Evolutionary conservation across 192 early-diverging fungal genomes (phyloP).

Genomic region (Obelidium mucronatum): DNA sequence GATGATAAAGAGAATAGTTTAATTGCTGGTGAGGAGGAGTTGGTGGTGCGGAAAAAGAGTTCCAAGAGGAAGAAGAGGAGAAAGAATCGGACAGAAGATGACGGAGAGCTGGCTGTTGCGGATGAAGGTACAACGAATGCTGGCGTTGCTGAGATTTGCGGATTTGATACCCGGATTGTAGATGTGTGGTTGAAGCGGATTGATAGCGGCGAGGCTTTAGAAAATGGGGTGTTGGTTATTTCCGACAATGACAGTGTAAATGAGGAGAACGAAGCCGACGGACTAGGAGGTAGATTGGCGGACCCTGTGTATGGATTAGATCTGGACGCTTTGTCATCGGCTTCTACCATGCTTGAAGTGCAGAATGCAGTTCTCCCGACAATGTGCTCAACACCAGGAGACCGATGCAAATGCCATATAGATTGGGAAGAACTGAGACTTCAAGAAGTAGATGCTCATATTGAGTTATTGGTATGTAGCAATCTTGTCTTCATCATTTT

Average conservation of each 20-base stretch:
- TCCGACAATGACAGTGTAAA: neutral
- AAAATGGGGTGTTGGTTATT: neutral
- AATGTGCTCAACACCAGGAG: constrained; percentile 7
- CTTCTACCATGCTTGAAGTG: constrained; percentile 5
- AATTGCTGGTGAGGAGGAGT: neutral
- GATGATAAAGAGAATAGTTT: constrained; percentile 30
- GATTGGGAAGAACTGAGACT: constrained; percentile 26
- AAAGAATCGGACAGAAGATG: constrained; percentile 9
- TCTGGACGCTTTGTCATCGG: constrained; percentile 10
- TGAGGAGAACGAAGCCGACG: neutral
- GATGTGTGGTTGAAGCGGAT: neutral
- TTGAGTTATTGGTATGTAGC: constrained; percentile 23
- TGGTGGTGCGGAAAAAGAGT: neutral
- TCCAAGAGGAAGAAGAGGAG: constrained; percentile 1
- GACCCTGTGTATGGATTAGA: constrained; percentile 2
- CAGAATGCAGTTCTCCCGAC: neutral
- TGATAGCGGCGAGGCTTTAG: neutral
- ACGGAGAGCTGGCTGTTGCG: neutral
- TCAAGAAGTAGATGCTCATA: constrained; percentile 24
- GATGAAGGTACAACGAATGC: neutral
- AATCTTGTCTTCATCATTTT: neutral
- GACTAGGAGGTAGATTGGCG: neutral
- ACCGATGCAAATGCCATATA: constrained; percentile 10
- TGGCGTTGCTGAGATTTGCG: constrained; percentile 11
- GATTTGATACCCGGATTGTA: constrained; percentile 33